phyloP scores from a whole-genome alignment of 192 early-diverging fungal genomes.

The Allomyces macrogynus region DNA sequence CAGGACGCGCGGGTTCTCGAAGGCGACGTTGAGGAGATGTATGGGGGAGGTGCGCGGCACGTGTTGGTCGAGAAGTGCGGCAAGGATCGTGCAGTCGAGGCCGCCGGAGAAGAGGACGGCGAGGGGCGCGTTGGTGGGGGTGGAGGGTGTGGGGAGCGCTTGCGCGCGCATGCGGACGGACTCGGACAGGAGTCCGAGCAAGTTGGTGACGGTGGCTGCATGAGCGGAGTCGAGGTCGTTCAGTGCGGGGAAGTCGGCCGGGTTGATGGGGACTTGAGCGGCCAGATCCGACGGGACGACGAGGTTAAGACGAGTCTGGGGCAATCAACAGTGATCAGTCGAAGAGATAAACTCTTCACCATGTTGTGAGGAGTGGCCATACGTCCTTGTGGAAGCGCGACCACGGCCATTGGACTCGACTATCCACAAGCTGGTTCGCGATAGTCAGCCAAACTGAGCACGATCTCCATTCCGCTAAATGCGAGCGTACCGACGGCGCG shows the following conservation, averaged over 20 bases:
- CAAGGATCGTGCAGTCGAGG: slow-evolving; percentile 75
- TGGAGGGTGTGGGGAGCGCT: not conserved
- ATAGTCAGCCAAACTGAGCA: not conserved
- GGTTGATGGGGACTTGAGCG: no score
- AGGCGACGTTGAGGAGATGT: slow-evolving; percentile 87
- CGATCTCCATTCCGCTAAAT: not conserved
- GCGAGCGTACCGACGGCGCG: not conserved
- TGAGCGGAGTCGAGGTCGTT: not conserved
- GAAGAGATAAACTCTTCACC: no score
- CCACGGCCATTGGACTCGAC: not conserved
- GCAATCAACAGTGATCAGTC: no score
- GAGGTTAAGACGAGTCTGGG: no score
- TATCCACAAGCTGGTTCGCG: not conserved
- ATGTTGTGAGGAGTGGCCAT: no score
- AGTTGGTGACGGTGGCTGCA: not conserved
- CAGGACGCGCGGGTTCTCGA: slow-evolving; percentile 62
- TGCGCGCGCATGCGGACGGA: not conserved
- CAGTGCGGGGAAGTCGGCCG: no score
- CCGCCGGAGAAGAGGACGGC: slow-evolving; percentile 85
- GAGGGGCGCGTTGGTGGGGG: slow-evolving; percentile 24
- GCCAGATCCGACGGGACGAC: no score
- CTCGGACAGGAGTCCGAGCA: not conserved
- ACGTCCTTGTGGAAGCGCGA: not conserved
- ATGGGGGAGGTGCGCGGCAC: slow-evolving; percentile 55
- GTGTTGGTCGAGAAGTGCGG: slow-evolving; percentile 52